Evolutionary conservation across 768 basidiomycete genomes (phyloP).

Genomic region (Trametes gibbosa): DNA sequence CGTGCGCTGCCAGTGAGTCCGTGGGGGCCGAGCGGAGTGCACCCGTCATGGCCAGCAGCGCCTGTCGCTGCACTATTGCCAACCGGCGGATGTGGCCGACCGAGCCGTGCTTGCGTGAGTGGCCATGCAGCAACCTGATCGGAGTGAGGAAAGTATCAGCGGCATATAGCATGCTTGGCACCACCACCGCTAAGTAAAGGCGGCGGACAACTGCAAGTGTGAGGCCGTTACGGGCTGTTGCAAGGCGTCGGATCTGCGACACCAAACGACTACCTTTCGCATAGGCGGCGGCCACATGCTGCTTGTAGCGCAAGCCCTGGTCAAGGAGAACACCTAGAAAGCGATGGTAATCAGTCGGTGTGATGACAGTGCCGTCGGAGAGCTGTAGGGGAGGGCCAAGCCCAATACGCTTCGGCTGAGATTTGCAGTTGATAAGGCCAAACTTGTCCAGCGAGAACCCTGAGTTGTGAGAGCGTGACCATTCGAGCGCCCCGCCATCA

Average conservation of each 20-base stretch:
- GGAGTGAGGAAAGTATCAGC: conserved; percentile 6
- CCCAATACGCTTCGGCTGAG: not conserved
- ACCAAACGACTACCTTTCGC: conserved; percentile 27
- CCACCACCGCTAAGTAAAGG: conserved; percentile 28
- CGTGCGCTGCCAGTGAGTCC: conserved; percentile 24
- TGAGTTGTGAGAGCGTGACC: conserved; percentile 30
- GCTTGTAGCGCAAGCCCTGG: conserved; percentile 28
- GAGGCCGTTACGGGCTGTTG: conserved; percentile 24
- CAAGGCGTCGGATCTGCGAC: conserved; percentile 22
- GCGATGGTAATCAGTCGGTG: conserved; percentile 16
- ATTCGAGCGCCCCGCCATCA: conserved; percentile 26
- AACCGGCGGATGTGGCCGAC: conserved; percentile 12
- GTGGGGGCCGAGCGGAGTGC: conserved; percentile 24
- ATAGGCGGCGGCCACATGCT: conserved; percentile 16
- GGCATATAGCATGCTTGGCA: conserved; percentile 34
- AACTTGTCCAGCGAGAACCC: too few species aligned
- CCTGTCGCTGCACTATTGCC: conserved; percentile 23
- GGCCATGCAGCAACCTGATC: not conserved
- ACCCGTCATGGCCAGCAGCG: conserved; percentile 24
- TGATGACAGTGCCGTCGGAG: conserved; percentile 15
- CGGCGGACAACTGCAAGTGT: too few species aligned
- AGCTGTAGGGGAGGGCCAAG: conserved; percentile 14
- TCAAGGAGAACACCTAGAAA: conserved; percentile 35
- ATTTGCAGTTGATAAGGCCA: conserved; percentile 11
- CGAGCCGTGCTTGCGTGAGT: not conserved